phyloP scores from a whole-genome alignment of 2,329 filamentous ascomycete species.

The Chaetoscypha palmicola region DNA sequence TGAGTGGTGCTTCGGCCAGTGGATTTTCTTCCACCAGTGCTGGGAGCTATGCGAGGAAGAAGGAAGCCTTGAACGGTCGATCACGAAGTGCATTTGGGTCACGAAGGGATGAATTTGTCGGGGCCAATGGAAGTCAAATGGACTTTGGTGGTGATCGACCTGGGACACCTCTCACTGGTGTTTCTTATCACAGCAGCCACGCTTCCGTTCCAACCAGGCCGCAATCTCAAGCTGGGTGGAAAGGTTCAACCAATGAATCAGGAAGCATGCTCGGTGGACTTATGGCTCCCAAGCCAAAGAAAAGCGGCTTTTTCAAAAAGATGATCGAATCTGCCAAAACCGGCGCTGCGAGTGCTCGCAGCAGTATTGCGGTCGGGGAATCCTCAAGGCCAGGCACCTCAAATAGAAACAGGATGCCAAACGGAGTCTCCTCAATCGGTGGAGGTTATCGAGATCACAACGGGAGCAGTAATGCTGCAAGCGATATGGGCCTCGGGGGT shows the following conservation, averaged over 20 bases:
- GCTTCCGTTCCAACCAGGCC: constrained; percentile 44
- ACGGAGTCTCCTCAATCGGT: constrained; percentile 43
- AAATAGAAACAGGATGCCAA: constrained; percentile 19
- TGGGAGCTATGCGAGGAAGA: constrained; percentile 80
- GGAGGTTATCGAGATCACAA: constrained; percentile 39
- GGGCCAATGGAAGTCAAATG: constrained; percentile 23
- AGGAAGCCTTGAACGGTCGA: constrained; percentile 40
- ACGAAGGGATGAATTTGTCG: constrained; percentile 38
- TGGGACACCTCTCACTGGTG: constrained; percentile 62
- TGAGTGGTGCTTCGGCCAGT: constrained; percentile 88
- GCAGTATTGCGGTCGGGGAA: constrained; percentile 66
- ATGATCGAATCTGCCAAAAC: constrained; percentile 93
- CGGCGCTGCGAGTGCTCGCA: constrained; percentile 80
- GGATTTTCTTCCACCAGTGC: constrained; percentile 93
- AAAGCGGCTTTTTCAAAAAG: constrained; percentile 89
- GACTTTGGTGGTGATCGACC: constrained; percentile 46
- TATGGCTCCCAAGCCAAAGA: constrained; percentile 66
- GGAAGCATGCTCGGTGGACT: constrained; percentile 71
- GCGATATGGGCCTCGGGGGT: constrained; percentile 62
- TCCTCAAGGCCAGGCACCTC: constrained; percentile 32
- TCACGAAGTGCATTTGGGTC: constrained; percentile 60
- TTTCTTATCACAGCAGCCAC: constrained; percentile 90
- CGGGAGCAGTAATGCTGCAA: constrained; percentile 43
- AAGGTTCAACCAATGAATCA: constrained; percentile 49
- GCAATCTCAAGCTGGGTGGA: constrained; percentile 60